These are phyloP conservation scores for Acrocalymma vagum DNA, from an alignment of 2,329 filamentous ascomycete genomes.

Conservation along the genomic window DNA sequence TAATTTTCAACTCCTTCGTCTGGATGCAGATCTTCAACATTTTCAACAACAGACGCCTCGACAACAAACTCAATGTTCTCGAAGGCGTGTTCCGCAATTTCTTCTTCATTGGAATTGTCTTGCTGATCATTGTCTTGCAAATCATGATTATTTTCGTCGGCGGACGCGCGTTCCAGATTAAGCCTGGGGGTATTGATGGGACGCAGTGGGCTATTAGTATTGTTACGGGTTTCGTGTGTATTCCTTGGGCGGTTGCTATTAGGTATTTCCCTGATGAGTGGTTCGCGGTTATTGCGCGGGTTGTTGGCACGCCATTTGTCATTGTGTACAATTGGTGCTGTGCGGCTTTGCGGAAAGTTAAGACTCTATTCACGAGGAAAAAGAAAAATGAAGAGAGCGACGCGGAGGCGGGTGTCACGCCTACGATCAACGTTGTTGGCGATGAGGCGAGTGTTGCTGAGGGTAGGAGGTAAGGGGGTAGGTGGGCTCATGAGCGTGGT, in stretches of 20 bases:
- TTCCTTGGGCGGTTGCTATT: constrained; percentile 62
- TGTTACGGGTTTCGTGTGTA: constrained; percentile 58
- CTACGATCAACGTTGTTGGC: constrained; percentile 15
- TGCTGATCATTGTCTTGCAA: constrained; percentile 66
- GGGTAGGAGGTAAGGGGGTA: too few relatives aligned
- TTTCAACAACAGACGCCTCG: constrained; percentile 70
- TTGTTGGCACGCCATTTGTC: constrained; percentile 33
- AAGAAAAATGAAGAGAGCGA: constrained; percentile 24
- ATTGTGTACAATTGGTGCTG: constrained; percentile 25
- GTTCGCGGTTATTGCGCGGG: constrained; percentile 29
- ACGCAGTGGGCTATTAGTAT: constrained; percentile 71
- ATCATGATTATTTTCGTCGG: constrained; percentile 67
- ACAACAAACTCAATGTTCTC: constrained; percentile 70
- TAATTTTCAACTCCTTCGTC: constrained; percentile 75
- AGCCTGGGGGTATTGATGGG: constrained; percentile 53
- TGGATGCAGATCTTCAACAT: constrained; percentile 79
- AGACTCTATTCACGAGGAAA: constrained; percentile 23
- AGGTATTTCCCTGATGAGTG: constrained; percentile 60
- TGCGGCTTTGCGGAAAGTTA: constrained; percentile 16
- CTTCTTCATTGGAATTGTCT: constrained; percentile 67
- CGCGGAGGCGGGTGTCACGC: constrained; percentile 21
- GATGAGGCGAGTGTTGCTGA: background rate
- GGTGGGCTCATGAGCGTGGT: too few relatives aligned
- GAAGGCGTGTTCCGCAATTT: constrained; percentile 65
- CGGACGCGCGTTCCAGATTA: constrained; percentile 63